Conservation (phyloP, 352 stramenopile genomes). For the Phytophthora pisi region DNA sequence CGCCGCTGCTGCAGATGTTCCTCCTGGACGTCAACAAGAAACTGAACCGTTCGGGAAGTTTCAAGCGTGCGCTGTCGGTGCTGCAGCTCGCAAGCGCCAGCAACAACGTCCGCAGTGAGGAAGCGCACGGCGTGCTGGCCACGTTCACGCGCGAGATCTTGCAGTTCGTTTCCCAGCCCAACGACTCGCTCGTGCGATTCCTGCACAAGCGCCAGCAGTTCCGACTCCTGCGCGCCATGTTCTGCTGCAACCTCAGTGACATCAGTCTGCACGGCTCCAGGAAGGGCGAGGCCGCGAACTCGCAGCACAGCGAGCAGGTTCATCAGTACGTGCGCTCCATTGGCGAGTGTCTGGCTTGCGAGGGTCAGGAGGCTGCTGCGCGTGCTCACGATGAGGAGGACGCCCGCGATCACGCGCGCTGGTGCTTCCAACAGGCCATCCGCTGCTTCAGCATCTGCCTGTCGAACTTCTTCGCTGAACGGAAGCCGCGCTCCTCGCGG, state of each 20-base stretch:
- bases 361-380: constrained; percentile 53
- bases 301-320: constrained; percentile 37
- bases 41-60: constrained; percentile 49
- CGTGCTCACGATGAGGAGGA: constrained; percentile 38
- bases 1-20: constrained; percentile 70
- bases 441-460: constrained; percentile 77
- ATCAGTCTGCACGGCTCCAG: constrained; percentile 48
- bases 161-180: constrained; percentile 59
- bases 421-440: constrained; percentile 75
- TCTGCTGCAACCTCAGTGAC: constrained; percentile 67
- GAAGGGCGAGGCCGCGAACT: constrained; percentile 28
- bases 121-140: constrained; percentile 57
- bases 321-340: constrained; percentile 66
- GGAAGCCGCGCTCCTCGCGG: constrained; percentile 10
- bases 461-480: constrained; percentile 57
- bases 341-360: constrained; percentile 66
- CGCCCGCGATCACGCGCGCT: constrained; percentile 42
- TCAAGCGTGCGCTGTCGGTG: constrained; percentile 64
- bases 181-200: constrained; percentile 59
- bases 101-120: constrained; percentile 55
- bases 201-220: constrained; percentile 76
- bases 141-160: constrained; percentile 66
- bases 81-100: constrained; percentile 42
- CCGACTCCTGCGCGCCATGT: constrained; percentile 65
- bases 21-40: constrained; percentile 60